Conservation (phyloP, 73 alveolate genomes). For the Paramecium octaurelia region DNA sequence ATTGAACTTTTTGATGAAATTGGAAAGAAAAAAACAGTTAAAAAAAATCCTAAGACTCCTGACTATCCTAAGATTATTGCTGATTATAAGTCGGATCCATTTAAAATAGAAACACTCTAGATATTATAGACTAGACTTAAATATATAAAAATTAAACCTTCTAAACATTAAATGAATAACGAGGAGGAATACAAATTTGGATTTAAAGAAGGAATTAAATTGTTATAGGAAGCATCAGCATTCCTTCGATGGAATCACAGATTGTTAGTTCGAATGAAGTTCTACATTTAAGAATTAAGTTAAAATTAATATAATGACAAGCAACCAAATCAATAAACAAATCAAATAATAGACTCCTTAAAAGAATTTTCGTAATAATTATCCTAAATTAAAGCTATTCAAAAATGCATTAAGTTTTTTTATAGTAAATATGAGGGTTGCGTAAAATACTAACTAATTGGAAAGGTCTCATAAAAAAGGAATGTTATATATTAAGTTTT, state of each 20-base stretch:
- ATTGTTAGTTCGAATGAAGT: background rate
- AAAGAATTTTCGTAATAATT: background rate
- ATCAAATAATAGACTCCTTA: background rate
- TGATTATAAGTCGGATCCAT: background rate
- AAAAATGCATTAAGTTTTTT: background rate
- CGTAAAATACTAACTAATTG: background rate
- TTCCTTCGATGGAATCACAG: background rate
- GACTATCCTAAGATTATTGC: background rate
- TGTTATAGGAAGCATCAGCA: background rate
- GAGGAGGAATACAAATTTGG: background rate
- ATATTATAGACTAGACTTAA: background rate
- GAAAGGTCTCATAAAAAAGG: background rate
- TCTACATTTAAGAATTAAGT: background rate
- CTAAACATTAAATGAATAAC: background rate
- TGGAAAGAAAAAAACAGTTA: background rate
- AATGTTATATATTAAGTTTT: background rate
- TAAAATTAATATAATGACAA: background rate
- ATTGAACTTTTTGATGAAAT: background rate
- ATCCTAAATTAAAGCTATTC: background rate
- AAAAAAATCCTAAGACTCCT: background rate
- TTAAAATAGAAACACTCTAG: background rate
- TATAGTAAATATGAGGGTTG: background rate
- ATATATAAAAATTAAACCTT: background rate
- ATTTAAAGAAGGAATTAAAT: background rate
- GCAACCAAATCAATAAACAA: background rate